phyloP scores from a whole-genome alignment of 2,329 filamentous ascomycete species.

The Huntiella abstrusa region DNA sequence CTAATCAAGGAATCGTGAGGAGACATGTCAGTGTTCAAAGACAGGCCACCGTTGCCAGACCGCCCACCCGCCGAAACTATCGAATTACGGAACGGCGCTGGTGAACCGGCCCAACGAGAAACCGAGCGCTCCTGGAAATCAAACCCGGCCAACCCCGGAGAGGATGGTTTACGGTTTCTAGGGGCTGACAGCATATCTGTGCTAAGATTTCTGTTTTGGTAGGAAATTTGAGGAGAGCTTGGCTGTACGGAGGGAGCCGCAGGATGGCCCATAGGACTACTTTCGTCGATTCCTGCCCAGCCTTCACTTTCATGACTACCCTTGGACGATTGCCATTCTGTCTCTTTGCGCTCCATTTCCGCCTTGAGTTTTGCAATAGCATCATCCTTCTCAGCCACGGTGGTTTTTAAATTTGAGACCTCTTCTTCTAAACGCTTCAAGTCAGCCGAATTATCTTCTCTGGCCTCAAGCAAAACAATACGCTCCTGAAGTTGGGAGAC shows the following conservation, averaged over 20 bases:
- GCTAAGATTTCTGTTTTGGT: constrained; percentile 1
- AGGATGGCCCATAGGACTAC: not conserved
- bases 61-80: constrained; percentile 1
- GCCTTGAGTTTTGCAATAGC: constrained; percentile 2
- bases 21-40: not conserved
- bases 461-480: not conserved
- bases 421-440: not conserved
- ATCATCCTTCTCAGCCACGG: not conserved
- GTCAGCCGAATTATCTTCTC: not conserved
- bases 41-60: not conserved
- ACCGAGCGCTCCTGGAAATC: constrained; percentile 4
- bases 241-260: not conserved
- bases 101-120: constrained; percentile 3
- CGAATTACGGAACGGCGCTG: not conserved
- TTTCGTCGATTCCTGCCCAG: not conserved
- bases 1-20: not conserved
- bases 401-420: not conserved
- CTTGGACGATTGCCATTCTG: constrained; percentile 1
- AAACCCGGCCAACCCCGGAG: not conserved
- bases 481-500: constrained; percentile 46
- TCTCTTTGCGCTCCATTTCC: constrained; percentile 4
- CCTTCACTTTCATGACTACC: not conserved
- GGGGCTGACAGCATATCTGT: constrained; percentile 4
- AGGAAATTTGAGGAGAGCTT: constrained; percentile 5
- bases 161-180: not conserved